Base-by-base conservation (phyloP, 352 stramenopile genomes). In the Pilasporangium apinafurcum region DNA sequence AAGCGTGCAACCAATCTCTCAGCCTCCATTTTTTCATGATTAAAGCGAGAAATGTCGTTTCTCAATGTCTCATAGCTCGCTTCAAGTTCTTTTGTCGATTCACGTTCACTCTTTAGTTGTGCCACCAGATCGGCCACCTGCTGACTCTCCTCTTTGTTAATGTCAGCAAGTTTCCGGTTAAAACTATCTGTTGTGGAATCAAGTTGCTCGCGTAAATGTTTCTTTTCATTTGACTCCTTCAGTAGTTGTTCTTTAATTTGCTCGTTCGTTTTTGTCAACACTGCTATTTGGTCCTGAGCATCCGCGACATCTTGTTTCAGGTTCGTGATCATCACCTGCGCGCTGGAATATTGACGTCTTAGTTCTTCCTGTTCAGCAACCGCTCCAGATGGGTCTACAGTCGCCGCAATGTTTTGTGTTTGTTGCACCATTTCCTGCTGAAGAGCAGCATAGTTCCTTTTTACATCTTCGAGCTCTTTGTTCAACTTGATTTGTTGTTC, bases 211-310 rank as follows among this genome's bases (percentile, higher is more conserved):
- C 48, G 50, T 16, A 78, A 32, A 8, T 34, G 33, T 21, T 70
- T 69, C 42, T 75, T 68, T 22, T 74, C 62, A 9, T 69, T 66
- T 14, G 53, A 64, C 30, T 78, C 68, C 31, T 69, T 68, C 20
- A 51, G 13, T 8, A 80, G 35, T 18, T 75, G 59, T 22, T 75
- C 56, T 27, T 77, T 74, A 18, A 68, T 48, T 28, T 75, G 59
- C 6, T 25, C 22, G 22, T 69, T 71, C 7, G 51, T 65, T 42
- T 46, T 58, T 10, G 20, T 32, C 22, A 74, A 21, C 10, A 59
- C 37, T 13, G 29, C 4, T 4, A 70, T 14, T 22, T 72, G 49
- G 2, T 69, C 51, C 22, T 77, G 59, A 12, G 72, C 37, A 8
- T 62, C 49, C 26, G 22, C 26, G 10, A 65, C 37, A 16, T 69